Base-by-base conservation (phyloP, 129 eudicot genomes). In the Sambucus nigra region DNA sequence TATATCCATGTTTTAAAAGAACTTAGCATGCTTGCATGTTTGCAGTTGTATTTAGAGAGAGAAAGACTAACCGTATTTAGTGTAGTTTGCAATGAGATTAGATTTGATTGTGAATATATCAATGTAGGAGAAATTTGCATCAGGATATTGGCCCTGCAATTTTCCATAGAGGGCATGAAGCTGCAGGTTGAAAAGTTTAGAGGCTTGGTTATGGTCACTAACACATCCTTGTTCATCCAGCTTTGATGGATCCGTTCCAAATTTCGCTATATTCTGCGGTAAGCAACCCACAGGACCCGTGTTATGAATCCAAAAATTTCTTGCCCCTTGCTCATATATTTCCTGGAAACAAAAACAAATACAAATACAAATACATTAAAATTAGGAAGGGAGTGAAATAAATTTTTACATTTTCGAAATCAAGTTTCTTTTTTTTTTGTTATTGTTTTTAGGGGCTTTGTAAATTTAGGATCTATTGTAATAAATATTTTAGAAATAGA, bases 271-370 rank as follows among this genome's bases (percentile, higher is more conserved):
- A 60, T 75, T 76, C 55, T 78, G 84, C 10, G 93, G 61, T 61
- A 87, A 57, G 70, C 96, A 87, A 5, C 96, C 94, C 2, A 87
- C 70, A 0, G 94, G 96, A 7, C 96, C 96, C 0, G 88, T 79
- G 66, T 82, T 87, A 64, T 87, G 96, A 55, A 87, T 74, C 96
- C 96, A 87, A 53, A 78, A 86, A 41, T 72, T 75, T 63, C 82
- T 76, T 41, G 76, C 95, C 42, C 93, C 88, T 62, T 70, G 60
- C 28, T 79, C 85, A 19, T 86, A 82, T 55, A 86, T 61, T 51
- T 55, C 52, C 95, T 86, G 73, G 14, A 59, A 25, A 20, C 35
- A 35, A 2, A 35, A 40, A 56, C 24, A 17, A 9, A 57, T 51
- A 47, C 73, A 55, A 47, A n/a, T n/a, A n/a, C n/a, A n/a, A n/a